Evolutionary conservation across 257 asterid species (phyloP), one percentile per base, ranked within the genome.

Genomic region (Rubia yunnanensis): DNA sequence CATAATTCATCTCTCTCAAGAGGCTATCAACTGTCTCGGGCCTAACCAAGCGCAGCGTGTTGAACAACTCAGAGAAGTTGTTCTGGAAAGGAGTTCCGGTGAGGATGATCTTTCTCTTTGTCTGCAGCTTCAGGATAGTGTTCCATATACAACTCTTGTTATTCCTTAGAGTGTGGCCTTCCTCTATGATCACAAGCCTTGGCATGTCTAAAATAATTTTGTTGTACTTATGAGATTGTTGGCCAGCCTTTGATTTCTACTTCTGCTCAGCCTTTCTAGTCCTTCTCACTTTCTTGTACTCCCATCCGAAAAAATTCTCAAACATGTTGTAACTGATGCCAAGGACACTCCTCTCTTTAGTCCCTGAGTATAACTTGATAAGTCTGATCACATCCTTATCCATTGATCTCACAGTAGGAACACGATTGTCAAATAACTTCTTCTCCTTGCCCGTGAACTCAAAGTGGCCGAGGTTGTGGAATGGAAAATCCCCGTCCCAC

Each of bases 31-130:
- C 92, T 49, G 77, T 28, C 15, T 72, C 72, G n/a, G 92, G 92
- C 60, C 91, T 74, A 3, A 83, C 92, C 18, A 81, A 13, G 22
- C 65, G 80, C 59, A 85, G 22, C 0, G 79, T 78, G 78, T 85
- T 85, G 80, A 78, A 79, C 35, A 87, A 88, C 64, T 87, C 92
- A 0, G 20, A 27, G 36, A 87, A 85, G 10, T 81, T 85, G 67
- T 87, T 87, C 34, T 85, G 92, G 71, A 87, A 87, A 9, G 89
- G 95, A 52, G 92, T 87, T 57, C 89, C 95, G 14, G 95, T 83
- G 18, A 87, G 88, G 62, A 87, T 80, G 38, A 87, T 77, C 36
- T 83, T 76, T 62, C 77, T 83, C 15, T 68, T 67, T 0, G 88
- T 81, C 44, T 70, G 30, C 26, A 87, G 78, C 55, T 77, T 78